Conservation (phyloP, 73 alveolate species). For the Paramecium octaurelia region DNA sequence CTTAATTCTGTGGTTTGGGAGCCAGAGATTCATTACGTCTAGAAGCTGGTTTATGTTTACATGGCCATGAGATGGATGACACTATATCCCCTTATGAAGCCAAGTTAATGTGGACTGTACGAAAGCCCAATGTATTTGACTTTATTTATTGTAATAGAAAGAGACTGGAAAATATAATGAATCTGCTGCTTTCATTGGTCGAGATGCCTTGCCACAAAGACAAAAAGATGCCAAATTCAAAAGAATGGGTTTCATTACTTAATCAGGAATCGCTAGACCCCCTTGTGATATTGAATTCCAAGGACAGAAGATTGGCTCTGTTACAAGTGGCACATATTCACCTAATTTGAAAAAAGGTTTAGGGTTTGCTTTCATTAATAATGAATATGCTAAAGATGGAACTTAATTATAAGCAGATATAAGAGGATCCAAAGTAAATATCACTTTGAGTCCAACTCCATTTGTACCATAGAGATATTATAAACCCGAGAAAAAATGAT, state of each 20-base stretch:
- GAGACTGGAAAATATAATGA: background rate
- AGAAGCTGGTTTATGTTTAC: constrained; percentile 96
- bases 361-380: constrained; percentile 31
- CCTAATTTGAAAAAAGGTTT: constrained; percentile 52
- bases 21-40: constrained; percentile 94
- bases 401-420: background rate
- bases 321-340: constrained; percentile 60
- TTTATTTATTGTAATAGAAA: background rate
- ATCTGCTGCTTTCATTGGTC: background rate
- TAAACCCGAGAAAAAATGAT: constrained; percentile 1
- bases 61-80: constrained; percentile 83
- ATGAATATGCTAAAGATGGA: constrained; percentile 31
- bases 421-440: background rate
- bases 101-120: constrained; percentile 80
- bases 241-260: constrained; percentile 23
- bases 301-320: constrained; percentile 34
- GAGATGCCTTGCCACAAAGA: background rate
- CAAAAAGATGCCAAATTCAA: background rate
- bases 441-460: constrained; percentile 24
- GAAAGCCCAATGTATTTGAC: constrained; percentile 55
- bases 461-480: constrained; percentile 20
- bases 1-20: constrained; percentile 80
- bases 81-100: constrained; percentile 82
- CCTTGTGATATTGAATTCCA: background rate
- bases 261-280: constrained; percentile 20